Percentiles rank a stretch among this genome's conserved stretches.
Conservation (phyloP, 108 stramenopile genomes). For the Bacterosira constricta region DNA sequence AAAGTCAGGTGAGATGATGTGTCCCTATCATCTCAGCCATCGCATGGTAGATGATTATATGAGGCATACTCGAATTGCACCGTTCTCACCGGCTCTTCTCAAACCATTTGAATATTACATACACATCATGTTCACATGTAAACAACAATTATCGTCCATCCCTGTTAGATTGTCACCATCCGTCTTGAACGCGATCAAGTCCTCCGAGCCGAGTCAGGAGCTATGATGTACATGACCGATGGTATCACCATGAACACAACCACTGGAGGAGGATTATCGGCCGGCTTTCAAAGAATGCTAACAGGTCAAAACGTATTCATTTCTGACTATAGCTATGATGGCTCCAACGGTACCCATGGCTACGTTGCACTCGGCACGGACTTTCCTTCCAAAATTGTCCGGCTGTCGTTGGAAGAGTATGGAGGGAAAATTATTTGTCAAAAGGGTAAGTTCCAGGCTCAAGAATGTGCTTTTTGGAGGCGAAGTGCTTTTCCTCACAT, state of each 20-base stretch:
- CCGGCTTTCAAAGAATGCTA: conserved; percentile 70
- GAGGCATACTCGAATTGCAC: too few relatives aligned
- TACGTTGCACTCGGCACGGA: conserved; percentile 84
- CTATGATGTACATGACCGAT: conserved; percentile 89
- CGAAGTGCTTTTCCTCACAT: conserved; percentile 87
- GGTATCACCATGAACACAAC: conserved; percentile 77
- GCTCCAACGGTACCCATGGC: conserved; percentile 42
- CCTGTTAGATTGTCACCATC: conserved; percentile 73
- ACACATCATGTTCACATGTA: neutral
- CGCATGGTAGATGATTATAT: too few relatives aligned
- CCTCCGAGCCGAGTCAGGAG: conserved; percentile 85
- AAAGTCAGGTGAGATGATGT: conserved; percentile 65
- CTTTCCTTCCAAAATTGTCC: conserved; percentile 86
- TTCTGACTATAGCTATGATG: conserved; percentile 77
- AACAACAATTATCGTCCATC: too few relatives aligned
- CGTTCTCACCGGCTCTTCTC: neutral
- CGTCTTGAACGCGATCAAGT: conserved; percentile 77
- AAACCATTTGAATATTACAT: neutral
- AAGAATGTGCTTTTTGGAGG: conserved; percentile 92
- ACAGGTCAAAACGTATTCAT: conserved; percentile 90
- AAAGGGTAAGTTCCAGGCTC: conserved; percentile 76
- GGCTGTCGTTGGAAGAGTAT: conserved; percentile 72
- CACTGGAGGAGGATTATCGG: conserved; percentile 67
- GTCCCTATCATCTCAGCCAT: too few relatives aligned
- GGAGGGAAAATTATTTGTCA: conserved; percentile 77